Conservation (phyloP, 2,329 filamentous ascomycete genomes). For the Triangularia verruculosa region DNA sequence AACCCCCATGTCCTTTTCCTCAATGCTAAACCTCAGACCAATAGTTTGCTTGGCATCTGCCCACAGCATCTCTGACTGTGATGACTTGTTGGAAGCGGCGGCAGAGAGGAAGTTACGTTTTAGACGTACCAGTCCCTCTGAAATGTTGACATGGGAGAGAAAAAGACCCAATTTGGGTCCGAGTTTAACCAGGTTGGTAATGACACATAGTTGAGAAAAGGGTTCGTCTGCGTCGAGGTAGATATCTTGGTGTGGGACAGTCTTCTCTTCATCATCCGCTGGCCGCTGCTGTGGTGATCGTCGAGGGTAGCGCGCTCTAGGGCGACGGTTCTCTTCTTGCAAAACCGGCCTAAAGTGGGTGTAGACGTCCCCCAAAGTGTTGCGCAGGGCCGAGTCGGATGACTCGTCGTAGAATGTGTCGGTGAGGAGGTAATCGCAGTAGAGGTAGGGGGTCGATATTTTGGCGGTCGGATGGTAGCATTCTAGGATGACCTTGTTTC, state of each 20-base stretch:
- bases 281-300: slow-evolving; percentile 8
- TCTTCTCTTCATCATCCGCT: slow-evolving; percentile 17
- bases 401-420: slow-evolving; percentile 48
- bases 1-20: slow-evolving; percentile 40
- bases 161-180: slow-evolving; percentile 61
- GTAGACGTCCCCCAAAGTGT: slow-evolving; percentile 58
- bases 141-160: slow-evolving; percentile 61
- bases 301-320: slow-evolving; percentile 37
- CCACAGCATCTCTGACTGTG: slow-evolving; percentile 58
- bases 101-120: slow-evolving; percentile 69
- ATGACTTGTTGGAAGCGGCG: slow-evolving; percentile 26
- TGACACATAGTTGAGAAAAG: slow-evolving; percentile 71
- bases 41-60: slow-evolving; percentile 60
- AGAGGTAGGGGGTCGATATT: slow-evolving; percentile 64
- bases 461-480: slow-evolving; percentile 72
- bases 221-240: slow-evolving; percentile 66
- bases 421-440: slow-evolving; percentile 65
- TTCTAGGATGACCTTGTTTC: slow-evolving; percentile 69
- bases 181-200: slow-evolving; percentile 65
- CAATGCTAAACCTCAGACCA: slow-evolving; percentile 66
- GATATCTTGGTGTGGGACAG: slow-evolving; percentile 56
- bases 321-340: slow-evolving; percentile 49
- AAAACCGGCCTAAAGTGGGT: slow-evolving; percentile 66
- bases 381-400: slow-evolving; percentile 27
- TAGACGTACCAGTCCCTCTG: slow-evolving; percentile 66